These are phyloP conservation scores for Durio zibethinus DNA, from an alignment of 345 rosid species.

Conservation along the genomic window DNA sequence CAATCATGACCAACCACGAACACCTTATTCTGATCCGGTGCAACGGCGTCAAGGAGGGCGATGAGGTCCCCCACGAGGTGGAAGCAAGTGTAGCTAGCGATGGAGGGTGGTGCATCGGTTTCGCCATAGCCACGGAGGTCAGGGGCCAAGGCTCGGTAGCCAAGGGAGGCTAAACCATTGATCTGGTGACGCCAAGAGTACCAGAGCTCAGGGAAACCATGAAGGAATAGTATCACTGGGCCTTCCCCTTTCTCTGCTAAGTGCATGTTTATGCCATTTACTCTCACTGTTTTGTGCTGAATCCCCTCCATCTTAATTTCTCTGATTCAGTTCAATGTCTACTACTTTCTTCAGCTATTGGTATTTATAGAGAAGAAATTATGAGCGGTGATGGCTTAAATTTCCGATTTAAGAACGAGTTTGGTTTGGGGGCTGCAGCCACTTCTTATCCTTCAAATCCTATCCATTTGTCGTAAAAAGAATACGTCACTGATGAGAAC, in stretches of 20 bases:
- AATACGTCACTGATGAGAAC: too few relatives aligned
- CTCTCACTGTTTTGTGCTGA: slow-evolving; percentile 2
- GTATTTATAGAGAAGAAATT: too few relatives aligned
- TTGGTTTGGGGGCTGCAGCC: too few relatives aligned
- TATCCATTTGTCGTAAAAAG: too few relatives aligned
- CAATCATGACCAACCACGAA: slow-evolving; percentile 68
- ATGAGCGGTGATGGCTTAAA: too few relatives aligned
- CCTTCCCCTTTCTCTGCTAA: slow-evolving; percentile 54
- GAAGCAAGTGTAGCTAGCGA: slow-evolving; percentile 41
- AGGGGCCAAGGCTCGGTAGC: slow-evolving; percentile 62
- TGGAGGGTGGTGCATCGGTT: slow-evolving; percentile 45
- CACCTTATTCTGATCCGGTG: slow-evolving; percentile 31
- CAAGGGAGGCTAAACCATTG: slow-evolving; percentile 39
- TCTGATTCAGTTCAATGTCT: too few relatives aligned
- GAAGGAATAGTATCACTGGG: slow-evolving; percentile 51
- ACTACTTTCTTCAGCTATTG: too few relatives aligned
- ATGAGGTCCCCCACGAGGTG: slow-evolving; percentile 51
- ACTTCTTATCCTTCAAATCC: too few relatives aligned
- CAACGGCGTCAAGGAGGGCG: slow-evolving; percentile 34
- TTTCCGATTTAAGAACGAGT: too few relatives aligned
- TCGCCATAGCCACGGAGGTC: slow-evolving; percentile 65
- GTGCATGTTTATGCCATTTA: slow-evolving; percentile 22
- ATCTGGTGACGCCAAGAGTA: slow-evolving; percentile 75
- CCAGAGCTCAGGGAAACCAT: slow-evolving; percentile 74
- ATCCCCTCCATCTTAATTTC: background rate